Evolutionary conservation across 140 eudicot species (phyloP), one percentile per base, ranked within the genome.

Genomic region (Ambrosia hybrid): DNA sequence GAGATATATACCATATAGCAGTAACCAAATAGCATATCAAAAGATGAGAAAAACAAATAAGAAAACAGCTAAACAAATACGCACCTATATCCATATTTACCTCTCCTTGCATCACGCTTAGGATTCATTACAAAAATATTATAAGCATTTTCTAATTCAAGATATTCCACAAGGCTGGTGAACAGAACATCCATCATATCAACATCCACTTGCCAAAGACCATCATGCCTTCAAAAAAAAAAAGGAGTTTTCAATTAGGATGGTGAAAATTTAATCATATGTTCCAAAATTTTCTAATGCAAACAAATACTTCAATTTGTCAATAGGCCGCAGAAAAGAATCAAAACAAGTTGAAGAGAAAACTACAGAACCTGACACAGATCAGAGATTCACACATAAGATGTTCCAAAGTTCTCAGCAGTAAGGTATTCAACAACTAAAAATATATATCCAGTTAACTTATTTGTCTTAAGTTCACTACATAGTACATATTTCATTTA

Each of bases 171-270:
- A 75, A 92, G 92, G 75, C 95, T 89, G 75, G 84, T 78, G 73
- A 89, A 81, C 72, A 92, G 67, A 80, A 76, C 83, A 66, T 88
- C 88, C 87, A 92, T 89, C 93, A 89, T 83, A 75, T 89, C 98
- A 78, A 87, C 85, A 63, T 92, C 98, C 82, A 92, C 98, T 89
- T 92, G 98, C 98, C 98, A 92, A 68, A 87, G 86, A 14, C 73
- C 77, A 38, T 78, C 92, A 74, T 85, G 88, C 74, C 96, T 92
- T 83, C 37, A 30, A 74, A 62, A 26, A 82, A 48, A 81, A 71
- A n/a, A n/a, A n/a, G 67, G 76, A 51, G 57, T 53, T 45, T 71
- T 57, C 43, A 68, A 57, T 9, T 45, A 72, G 36, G 26, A 46
- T 13, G 51, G 57, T 73, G 59, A 60, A 73, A 13, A 51, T 9